Evolutionary conservation across 2,329 filamentous ascomycete species (phyloP), one percentile per base, ranked within the genome.

Genomic region (Verticillium klebahnii): DNA sequence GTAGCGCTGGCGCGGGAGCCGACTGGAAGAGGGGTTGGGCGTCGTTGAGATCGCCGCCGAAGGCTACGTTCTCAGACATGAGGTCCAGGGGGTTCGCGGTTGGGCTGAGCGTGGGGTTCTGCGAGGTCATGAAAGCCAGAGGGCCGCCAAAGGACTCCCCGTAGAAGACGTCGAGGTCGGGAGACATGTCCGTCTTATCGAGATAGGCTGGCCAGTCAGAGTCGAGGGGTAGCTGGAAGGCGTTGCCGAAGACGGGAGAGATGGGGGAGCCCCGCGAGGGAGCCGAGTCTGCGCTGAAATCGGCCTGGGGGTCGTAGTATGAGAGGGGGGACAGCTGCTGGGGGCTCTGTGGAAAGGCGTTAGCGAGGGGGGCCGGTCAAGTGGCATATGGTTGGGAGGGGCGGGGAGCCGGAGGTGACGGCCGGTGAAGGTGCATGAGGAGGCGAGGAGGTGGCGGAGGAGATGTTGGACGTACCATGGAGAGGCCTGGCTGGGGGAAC

Each of bases 71-170:
- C 29, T 67, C 66, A 37, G 64, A 59, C 58, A 64, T 58, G 54
- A 76, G 71, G 32, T 74, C 71, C 65, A 72, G 66, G 29, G 74
- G 74, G 66, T 75, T 71, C 61, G 76, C 69, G 36, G 70, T 70
- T 5, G 75, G 72, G 69, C 72, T 77, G 60, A 71, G 57, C 40
- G 69, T 61, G 23, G 66, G 36, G 60, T 68, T 66, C 57, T 71
- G 67, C 15, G 70, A 63, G 11, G 67, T 60, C 31, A 74, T 65
- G 60, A 65, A 65, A 32, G 64, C 64, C 29, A 72, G 58, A 9
- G 70, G 67, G 60, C 67, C 71, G 65, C 69, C 72, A 23, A 69
- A 68, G 37, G 71, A 68, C 59, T 74, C 71, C 14, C 67, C 61
- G 66, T 72, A 75, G 67, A 74, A 67, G 60, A 63, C 63, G 58